A percentile compares a stretch with the other conserved stretches of the same genome.
These are phyloP conservation scores for Fusarium lyarnte DNA, from an alignment of 2,329 filamentous ascomycete species.

Conservation along the genomic window DNA sequence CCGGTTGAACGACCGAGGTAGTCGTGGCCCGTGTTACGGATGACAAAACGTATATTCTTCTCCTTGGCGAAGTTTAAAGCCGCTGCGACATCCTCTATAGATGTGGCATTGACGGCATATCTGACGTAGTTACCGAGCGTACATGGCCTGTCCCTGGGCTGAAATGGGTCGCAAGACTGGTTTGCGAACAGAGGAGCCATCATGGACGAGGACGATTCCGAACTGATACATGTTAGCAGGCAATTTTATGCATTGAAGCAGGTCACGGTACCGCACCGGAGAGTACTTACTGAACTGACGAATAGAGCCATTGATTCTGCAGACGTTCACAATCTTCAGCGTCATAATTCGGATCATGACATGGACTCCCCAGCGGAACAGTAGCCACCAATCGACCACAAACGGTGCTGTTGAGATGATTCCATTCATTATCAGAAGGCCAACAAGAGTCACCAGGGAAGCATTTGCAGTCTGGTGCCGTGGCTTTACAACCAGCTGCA, in stretches of 20 bases:
- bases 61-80: constrained; percentile 43
- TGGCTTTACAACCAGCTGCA: background rate
- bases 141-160: constrained; percentile 47
- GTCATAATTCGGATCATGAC: constrained; percentile 60
- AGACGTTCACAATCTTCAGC: constrained; percentile 54
- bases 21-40: constrained; percentile 64
- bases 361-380: constrained; percentile 59
- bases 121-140: constrained; percentile 55
- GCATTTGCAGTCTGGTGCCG: constrained; percentile 5
- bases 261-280: accelerated
- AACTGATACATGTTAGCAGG: background rate
- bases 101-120: constrained; percentile 50
- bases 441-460: constrained; percentile 61
- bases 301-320: constrained; percentile 54
- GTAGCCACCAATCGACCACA: constrained; percentile 61
- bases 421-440: constrained; percentile 58
- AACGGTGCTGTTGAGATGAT: constrained; percentile 59
- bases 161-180: constrained; percentile 52
- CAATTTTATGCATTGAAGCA: accelerated
- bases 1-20: constrained; percentile 68
- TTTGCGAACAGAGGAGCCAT: constrained; percentile 53
- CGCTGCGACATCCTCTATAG: constrained; percentile 44
- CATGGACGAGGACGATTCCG: constrained; percentile 34
- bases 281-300: constrained; percentile 55
- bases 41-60: constrained; percentile 58